phyloP scores from a whole-genome alignment of 495 filamentous ascomycete genomes.

The Xylaria castorea region DNA sequence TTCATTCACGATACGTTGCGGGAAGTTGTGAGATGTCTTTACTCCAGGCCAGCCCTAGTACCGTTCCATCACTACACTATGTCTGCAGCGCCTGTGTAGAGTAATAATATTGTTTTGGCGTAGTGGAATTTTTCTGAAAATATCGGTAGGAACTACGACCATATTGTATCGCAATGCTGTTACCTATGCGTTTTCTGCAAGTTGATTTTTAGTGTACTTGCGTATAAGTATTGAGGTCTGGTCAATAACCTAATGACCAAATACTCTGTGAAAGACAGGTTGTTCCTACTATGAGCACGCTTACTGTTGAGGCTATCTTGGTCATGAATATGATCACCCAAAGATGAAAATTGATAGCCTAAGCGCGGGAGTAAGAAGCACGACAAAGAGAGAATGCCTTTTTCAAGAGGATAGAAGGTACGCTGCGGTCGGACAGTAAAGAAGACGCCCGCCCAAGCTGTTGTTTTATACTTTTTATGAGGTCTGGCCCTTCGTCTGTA shows the following conservation, averaged over 20 bases:
- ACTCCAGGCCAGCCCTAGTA: background rate
- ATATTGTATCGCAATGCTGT: background rate
- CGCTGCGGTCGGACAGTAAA: background rate
- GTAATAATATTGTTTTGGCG: background rate
- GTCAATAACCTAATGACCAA: background rate
- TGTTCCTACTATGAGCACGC: background rate
- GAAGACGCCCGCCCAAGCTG: background rate
- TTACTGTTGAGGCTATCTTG: background rate
- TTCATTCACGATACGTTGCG: background rate
- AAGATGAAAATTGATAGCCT: background rate
- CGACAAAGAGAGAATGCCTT: background rate
- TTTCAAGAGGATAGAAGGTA: background rate
- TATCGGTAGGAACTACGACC: background rate
- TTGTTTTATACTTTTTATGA: background rate
- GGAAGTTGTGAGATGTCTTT: no score
- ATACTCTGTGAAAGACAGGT: background rate
- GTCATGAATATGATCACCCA: background rate
- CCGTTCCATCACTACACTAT: background rate
- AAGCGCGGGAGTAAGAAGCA: background rate
- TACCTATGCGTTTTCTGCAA: background rate
- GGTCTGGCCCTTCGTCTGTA: background rate
- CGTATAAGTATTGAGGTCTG: background rate
- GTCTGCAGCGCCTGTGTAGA: background rate
- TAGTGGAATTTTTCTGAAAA: background rate
- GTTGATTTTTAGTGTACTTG: background rate